Evolutionary conservation across 768 basidiomycete genomes (phyloP).

Genomic region (Trametes villosa): DNA sequence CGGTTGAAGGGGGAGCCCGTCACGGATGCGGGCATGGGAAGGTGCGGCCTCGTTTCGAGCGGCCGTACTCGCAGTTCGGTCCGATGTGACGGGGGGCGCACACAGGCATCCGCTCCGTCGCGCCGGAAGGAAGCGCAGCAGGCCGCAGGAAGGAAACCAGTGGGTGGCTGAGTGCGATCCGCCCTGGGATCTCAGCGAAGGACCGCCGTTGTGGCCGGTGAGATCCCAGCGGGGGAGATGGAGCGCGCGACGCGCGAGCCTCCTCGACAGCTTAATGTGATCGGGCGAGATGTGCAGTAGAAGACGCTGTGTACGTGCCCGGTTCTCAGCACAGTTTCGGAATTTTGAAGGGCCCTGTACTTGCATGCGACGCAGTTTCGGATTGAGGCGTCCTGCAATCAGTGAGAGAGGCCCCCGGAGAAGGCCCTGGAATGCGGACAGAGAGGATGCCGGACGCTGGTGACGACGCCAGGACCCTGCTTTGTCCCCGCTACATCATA

Average conservation of each 20-base stretch:
- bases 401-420: too few relatives aligned
- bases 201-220: not conserved
- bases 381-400: too few relatives aligned
- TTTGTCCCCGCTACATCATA: not conserved
- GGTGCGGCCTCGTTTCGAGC: slow-evolving; percentile 21
- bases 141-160: not conserved
- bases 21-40: slow-evolving; percentile 7
- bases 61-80: slow-evolving; percentile 15
- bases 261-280: not conserved
- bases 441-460: not conserved
- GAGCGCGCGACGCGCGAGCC: not conserved
- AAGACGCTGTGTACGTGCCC: not conserved
- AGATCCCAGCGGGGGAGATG: slow-evolving; percentile 6
- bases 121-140: not conserved
- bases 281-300: not conserved
- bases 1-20: too few relatives aligned
- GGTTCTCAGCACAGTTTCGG: not conserved
- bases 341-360: too few relatives aligned
- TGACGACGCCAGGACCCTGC: not conserved
- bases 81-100: slow-evolving; percentile 11
- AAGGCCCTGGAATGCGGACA: not conserved
- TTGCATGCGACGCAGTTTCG: not conserved
- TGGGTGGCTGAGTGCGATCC: not conserved
- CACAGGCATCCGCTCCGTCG: slow-evolving; percentile 13
- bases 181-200: slow-evolving; percentile 12